phyloP scores from a whole-genome alignment of 257 asterid species.

The Gardenia jasminoides region DNA sequence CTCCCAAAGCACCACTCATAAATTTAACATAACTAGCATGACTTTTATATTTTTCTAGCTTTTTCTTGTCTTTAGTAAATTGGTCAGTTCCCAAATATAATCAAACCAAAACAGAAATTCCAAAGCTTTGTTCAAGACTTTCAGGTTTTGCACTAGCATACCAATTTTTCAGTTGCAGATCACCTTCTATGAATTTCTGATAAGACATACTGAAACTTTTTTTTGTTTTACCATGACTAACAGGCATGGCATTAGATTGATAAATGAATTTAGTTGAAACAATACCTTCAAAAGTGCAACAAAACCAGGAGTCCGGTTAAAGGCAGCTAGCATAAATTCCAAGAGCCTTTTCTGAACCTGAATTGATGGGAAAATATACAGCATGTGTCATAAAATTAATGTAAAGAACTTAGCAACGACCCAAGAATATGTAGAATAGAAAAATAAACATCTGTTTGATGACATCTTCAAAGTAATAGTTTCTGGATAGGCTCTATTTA shows the following conservation, averaged over 20 bases:
- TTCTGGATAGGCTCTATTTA: too few relatives aligned
- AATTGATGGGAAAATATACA: conserved; percentile 12
- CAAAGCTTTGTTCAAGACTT: too few relatives aligned
- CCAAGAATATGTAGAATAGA: background rate
- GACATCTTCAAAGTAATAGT: background rate
- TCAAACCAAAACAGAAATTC: too few relatives aligned
- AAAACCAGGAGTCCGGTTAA: conserved; percentile 74
- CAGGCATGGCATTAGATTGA: background rate
- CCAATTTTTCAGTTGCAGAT: background rate
- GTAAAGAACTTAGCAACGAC: background rate
- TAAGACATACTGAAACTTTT: background rate
- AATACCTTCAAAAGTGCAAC: conserved; percentile 85
- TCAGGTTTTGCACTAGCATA: background rate
- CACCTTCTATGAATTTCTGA: background rate
- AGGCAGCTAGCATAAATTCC: conserved; percentile 86
- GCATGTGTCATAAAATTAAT: conserved; percentile 3
- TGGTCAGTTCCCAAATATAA: background rate
- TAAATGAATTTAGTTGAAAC: conserved; percentile 5
- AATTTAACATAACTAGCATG: background rate
- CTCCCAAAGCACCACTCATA: too few relatives aligned
- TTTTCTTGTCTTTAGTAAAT: background rate
- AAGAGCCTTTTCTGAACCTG: conserved; percentile 85
- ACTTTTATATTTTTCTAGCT: background rate
- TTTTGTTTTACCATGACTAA: background rate
- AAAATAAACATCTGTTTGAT: background rate